Evolutionary conservation across 176 grass and related monocot species (phyloP).

Genomic region (Cymbopogon citratus): DNA sequence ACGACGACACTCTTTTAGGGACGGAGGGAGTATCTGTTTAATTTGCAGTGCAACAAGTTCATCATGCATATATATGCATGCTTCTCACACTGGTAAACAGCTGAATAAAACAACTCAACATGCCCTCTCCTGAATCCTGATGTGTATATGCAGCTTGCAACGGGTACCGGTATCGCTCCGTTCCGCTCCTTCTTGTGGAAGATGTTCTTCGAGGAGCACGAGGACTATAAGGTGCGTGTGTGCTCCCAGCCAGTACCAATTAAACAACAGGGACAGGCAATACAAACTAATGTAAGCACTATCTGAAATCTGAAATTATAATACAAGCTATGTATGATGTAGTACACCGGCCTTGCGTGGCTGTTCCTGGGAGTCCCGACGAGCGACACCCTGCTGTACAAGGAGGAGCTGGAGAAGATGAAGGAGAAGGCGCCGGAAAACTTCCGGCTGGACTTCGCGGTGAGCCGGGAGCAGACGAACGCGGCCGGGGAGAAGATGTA

Average conservation of each 20-base stretch:
- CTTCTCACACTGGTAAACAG: not conserved
- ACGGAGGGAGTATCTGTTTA: too few species aligned
- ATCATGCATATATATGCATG: not conserved
- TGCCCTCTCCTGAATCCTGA: not conserved
- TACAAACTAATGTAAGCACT: too few species aligned
- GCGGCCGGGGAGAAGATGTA: slow-evolving; percentile 94
- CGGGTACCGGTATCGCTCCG: slow-evolving; percentile 84
- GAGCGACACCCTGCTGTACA: slow-evolving; percentile 82
- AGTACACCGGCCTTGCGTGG: slow-evolving; percentile 83
- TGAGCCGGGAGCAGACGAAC: slow-evolving; percentile 90
- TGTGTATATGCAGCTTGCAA: slow-evolving; percentile 53
- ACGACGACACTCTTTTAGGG: too few species aligned
- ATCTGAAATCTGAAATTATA: too few species aligned
- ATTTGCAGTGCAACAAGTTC: not conserved
- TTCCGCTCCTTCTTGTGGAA: slow-evolving; percentile 91
- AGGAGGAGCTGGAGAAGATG: slow-evolving; percentile 94
- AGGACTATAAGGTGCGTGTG: slow-evolving; percentile 57
- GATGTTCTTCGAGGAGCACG: slow-evolving; percentile 87
- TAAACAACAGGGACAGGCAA: not conserved
- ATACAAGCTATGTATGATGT: too few species aligned
- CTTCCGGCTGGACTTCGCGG: slow-evolving; percentile 80
- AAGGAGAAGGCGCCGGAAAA: slow-evolving; percentile 53
- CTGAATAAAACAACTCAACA: not conserved
- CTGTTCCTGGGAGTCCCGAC: slow-evolving; percentile 92
- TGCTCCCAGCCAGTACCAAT: not conserved